Evolutionary conservation across 768 basidiomycete species (phyloP).

Genomic region (Boletus barrowsii): DNA sequence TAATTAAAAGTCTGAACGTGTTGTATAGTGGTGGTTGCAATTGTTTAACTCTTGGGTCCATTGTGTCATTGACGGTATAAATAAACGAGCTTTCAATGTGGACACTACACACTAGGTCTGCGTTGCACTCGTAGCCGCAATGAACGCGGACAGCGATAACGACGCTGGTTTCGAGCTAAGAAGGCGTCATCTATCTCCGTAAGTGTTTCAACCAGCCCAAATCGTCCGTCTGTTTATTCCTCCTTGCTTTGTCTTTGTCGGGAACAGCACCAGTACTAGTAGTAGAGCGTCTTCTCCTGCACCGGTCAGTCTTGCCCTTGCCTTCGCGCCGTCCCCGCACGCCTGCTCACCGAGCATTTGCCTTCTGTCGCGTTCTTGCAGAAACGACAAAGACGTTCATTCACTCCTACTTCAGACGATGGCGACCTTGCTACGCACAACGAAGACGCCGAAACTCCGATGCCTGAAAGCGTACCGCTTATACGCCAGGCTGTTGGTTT

Average conservation of each 20-base stretch:
- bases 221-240: constrained; percentile 2
- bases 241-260: constrained; percentile 10
- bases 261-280: constrained; percentile 54
- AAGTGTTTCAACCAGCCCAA: constrained; percentile 14
- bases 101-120: background rate
- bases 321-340: background rate
- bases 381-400: constrained; percentile 44
- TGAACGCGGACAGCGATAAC: constrained; percentile 25
- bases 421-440: constrained; percentile 38
- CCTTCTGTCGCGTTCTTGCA: constrained; percentile 18
- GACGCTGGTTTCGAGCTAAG: constrained; percentile 21
- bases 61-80: too few relatives aligned
- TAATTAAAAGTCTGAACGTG: background rate
- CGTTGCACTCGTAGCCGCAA: background rate
- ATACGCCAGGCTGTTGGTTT: constrained; percentile 62
- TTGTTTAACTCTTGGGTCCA: too few relatives aligned
- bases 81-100: too few relatives aligned
- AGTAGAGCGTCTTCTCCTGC: constrained; percentile 56
- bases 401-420: constrained; percentile 54
- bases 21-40: background rate
- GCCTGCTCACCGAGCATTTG: background rate
- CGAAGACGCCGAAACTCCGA: constrained; percentile 43
- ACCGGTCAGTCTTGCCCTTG: constrained; percentile 35
- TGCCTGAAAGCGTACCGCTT: constrained; percentile 45
- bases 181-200: constrained; percentile 40